Conservation (phyloP, 768 basidiomycete species). For the Fistulinella prunicolor region DNA sequence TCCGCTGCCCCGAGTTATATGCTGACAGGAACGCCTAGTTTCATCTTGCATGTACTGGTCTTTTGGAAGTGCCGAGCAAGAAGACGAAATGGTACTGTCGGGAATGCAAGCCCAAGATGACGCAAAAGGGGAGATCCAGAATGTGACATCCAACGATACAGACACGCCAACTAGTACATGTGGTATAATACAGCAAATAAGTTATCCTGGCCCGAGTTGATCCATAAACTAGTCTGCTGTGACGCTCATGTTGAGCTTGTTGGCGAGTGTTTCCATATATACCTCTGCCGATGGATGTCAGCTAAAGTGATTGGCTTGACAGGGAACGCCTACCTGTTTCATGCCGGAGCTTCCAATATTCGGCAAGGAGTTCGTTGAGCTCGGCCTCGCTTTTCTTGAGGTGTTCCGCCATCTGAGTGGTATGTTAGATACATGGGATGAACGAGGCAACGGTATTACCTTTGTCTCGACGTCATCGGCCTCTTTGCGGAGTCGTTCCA, state of each 20-base stretch:
- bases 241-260: slow-evolving; percentile 67
- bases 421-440: background rate
- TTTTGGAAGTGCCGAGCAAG: slow-evolving; percentile 55
- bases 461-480: slow-evolving; percentile 65
- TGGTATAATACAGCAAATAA: slow-evolving; percentile 19
- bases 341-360: slow-evolving; percentile 80
- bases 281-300: slow-evolving; percentile 48
- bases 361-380: slow-evolving; percentile 74
- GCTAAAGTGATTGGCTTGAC: background rate
- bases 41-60: slow-evolving; percentile 65
- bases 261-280: slow-evolving; percentile 84
- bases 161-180: slow-evolving; percentile 6
- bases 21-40: slow-evolving; percentile 45
- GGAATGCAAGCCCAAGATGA: slow-evolving; percentile 48
- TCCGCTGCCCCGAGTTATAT: background rate
- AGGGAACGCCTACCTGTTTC: slow-evolving; percentile 54
- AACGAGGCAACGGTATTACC: slow-evolving; percentile 35
- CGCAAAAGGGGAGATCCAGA: slow-evolving; percentile 34
- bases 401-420: slow-evolving; percentile 70
- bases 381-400: slow-evolving; percentile 71
- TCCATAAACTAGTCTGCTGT: slow-evolving; percentile 18
- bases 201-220: slow-evolving; percentile 1
- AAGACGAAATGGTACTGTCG: slow-evolving; percentile 68
- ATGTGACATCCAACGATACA: slow-evolving; percentile 9
- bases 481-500: slow-evolving; percentile 72